These are phyloP conservation scores for Benincasa hispida DNA, from an alignment of 306 rosid genomes.

Conservation along the genomic window DNA sequence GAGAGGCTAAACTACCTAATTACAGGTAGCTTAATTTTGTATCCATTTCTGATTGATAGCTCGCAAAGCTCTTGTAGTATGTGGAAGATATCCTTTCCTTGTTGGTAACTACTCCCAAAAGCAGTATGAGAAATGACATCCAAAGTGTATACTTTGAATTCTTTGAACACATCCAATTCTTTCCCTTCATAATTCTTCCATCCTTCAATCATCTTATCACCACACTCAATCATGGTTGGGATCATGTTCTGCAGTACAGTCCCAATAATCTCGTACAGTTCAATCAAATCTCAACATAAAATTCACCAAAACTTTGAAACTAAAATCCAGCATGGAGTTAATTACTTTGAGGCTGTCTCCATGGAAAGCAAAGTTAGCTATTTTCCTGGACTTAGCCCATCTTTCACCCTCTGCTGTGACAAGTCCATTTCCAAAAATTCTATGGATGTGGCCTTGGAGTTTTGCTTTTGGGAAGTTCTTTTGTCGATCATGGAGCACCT, in stretches of 20 bases:
- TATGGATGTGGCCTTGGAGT: neutral
- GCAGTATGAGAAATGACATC: slow-evolving; percentile 1
- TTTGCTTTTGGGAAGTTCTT: slow-evolving; percentile 1
- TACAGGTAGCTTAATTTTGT: neutral
- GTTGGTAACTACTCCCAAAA: slow-evolving; percentile 2
- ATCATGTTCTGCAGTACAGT: neutral
- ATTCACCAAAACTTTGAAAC: too few relatives aligned
- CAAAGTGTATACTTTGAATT: neutral
- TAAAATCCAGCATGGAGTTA: neutral
- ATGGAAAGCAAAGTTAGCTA: slow-evolving; percentile 28
- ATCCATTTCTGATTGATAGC: neutral
- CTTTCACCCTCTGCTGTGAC: slow-evolving; percentile 9
- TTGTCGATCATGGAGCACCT: slow-evolving; percentile 13
- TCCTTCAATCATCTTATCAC: neutral
- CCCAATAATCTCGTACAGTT: neutral
- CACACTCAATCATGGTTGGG: neutral
- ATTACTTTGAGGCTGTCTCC: slow-evolving; percentile 26
- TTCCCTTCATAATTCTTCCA: neutral
- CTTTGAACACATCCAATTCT: neutral
- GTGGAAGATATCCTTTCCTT: neutral
- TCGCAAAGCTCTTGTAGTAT: neutral
- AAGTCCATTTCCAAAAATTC: slow-evolving; percentile 23
- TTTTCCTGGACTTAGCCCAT: slow-evolving; percentile 18
- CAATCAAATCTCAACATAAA: too few relatives aligned
- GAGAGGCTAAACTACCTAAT: neutral